phyloP scores from a whole-genome alignment of 1,284 basidiomycete species.

The Apiotrichum mycotoxinovorans region DNA sequence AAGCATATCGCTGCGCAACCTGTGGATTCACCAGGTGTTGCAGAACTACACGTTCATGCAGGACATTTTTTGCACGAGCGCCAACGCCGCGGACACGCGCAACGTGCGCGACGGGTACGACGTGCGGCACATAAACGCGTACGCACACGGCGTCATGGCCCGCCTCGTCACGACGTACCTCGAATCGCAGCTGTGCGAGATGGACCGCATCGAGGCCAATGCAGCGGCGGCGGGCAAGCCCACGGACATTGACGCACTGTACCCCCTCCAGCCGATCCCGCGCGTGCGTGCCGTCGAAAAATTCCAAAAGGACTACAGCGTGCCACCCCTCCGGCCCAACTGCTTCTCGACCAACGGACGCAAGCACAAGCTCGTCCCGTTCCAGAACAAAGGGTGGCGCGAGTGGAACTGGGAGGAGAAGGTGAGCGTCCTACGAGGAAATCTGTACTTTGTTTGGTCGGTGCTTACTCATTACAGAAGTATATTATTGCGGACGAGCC shows the following conservation, averaged over 20 bases:
- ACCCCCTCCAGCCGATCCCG: slow-evolving; percentile 26
- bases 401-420: slow-evolving; percentile 36
- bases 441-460: not conserved
- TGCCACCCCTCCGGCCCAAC: slow-evolving; percentile 33
- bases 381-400: slow-evolving; percentile 35
- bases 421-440: not conserved
- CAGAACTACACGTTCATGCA: slow-evolving; percentile 20
- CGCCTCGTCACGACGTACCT: slow-evolving; percentile 38
- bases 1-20: slow-evolving; percentile 35
- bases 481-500: slow-evolving; percentile 40
- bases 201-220: slow-evolving; percentile 29
- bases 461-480: slow-evolving; percentile 37
- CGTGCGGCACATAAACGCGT: no score
- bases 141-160: slow-evolving; percentile 33
- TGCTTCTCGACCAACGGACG: slow-evolving; percentile 36
- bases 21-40: slow-evolving; percentile 24
- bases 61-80: no score
- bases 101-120: slow-evolving; percentile 17
- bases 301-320: slow-evolving; percentile 8
- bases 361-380: slow-evolving; percentile 29
- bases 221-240: slow-evolving; percentile 8
- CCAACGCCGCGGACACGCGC: slow-evolving; percentile 38
- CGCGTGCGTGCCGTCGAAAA: slow-evolving; percentile 1
- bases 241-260: slow-evolving; percentile 21
- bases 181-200: slow-evolving; percentile 41